Evolutionary conservation across 169 alveolate species (phyloP).

Genomic region (Eimeria brunetti): DNA sequence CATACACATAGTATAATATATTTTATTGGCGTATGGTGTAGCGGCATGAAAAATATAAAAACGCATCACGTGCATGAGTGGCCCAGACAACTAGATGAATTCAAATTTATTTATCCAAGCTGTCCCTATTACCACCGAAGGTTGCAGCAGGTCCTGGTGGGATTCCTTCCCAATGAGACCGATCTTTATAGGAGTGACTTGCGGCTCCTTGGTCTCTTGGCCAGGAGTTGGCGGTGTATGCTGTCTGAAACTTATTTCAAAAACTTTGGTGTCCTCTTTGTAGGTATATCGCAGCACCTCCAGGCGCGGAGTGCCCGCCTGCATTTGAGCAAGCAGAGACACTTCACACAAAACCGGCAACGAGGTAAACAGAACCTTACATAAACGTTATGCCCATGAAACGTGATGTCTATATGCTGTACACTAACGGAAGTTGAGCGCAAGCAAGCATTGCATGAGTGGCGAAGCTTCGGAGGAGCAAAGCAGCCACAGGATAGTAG

Average conservation of each 20-base stretch:
- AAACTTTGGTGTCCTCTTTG: slow-evolving; percentile 82
- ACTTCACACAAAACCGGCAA: not conserved
- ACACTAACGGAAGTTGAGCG: not conserved
- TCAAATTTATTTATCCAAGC: not conserved
- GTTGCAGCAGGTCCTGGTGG: slow-evolving; percentile 84
- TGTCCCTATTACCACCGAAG: slow-evolving; percentile 37
- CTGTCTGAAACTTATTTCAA: slow-evolving; percentile 89
- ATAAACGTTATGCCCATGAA: not conserved
- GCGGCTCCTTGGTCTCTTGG: slow-evolving; percentile 91
- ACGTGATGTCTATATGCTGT: not conserved
- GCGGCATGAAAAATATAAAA: too few species aligned
- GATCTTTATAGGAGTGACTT: slow-evolving; percentile 92
- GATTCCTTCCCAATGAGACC: slow-evolving; percentile 89
- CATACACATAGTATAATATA: too few species aligned
- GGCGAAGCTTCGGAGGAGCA: not conserved
- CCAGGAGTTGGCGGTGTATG: slow-evolving; percentile 91
- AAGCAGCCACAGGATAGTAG: not conserved
- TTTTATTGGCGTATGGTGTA: too few species aligned
- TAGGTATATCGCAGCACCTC: slow-evolving; percentile 83
- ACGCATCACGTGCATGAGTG: too few species aligned
- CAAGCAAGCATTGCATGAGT: not conserved
- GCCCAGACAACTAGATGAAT: too few species aligned
- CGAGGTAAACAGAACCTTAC: too few species aligned
- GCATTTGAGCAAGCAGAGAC: not conserved
- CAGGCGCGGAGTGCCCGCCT: slow-evolving; percentile 86